Conservation (phyloP, 2,329 filamentous ascomycete species). For the Fusarium sororula region DNA sequence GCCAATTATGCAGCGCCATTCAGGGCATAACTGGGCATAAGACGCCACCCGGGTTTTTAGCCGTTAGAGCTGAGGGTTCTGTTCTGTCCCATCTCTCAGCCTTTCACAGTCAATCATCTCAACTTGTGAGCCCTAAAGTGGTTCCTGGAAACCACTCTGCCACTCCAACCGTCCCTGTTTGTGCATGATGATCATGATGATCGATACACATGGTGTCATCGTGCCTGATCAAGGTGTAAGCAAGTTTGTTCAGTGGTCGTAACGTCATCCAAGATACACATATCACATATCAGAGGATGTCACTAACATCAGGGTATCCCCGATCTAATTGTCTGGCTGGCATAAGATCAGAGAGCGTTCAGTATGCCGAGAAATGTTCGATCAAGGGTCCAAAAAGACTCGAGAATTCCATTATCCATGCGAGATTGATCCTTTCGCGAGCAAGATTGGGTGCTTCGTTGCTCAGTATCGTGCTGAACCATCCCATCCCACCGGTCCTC, state of each 20-base stretch:
- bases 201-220: slow-evolving; percentile 11
- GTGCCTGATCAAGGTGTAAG: slow-evolving; percentile 7
- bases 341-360: slow-evolving; percentile 1
- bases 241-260: slow-evolving; percentile 6
- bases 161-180: neutral
- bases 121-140: slow-evolving; percentile 9
- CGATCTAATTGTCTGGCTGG: slow-evolving; percentile 10
- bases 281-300: neutral
- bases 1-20: slow-evolving; percentile 27
- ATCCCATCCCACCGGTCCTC: slow-evolving; percentile 17
- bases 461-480: slow-evolving; percentile 9
- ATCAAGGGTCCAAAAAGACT: slow-evolving; percentile 16
- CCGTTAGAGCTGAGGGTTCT: slow-evolving; percentile 11
- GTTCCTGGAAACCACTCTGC: slow-evolving; percentile 1
- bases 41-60: slow-evolving; percentile 5
- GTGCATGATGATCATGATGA: neutral
- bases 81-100: slow-evolving; percentile 15
- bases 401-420: slow-evolving; percentile 16
- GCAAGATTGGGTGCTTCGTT: slow-evolving; percentile 19
- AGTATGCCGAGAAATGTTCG: neutral
- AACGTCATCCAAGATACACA: neutral
- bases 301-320: slow-evolving; percentile 2
- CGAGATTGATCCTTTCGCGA: slow-evolving; percentile 13
- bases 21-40: slow-evolving; percentile 34
- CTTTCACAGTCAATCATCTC: slow-evolving; percentile 17